phyloP scores from a whole-genome alignment of 352 stramenopile genomes.

The Globisporangium uncinulatum region DNA sequence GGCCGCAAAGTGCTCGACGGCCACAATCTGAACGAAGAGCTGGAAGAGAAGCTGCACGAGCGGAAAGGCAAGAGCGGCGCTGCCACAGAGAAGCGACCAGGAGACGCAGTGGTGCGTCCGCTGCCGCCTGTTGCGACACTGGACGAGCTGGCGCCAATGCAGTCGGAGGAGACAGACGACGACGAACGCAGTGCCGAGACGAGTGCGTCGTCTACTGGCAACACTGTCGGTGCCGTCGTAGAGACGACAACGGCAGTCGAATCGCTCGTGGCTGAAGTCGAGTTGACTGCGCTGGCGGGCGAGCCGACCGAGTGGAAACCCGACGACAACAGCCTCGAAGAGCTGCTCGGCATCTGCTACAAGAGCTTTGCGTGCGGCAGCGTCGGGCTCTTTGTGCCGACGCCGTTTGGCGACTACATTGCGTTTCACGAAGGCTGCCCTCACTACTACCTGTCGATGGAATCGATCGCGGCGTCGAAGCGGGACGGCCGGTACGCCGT shows the following conservation, averaged over 20 bases:
- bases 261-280: conserved; percentile 16
- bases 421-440: conserved; percentile 82
- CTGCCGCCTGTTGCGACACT: conserved; percentile 3
- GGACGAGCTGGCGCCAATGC: conserved; percentile 2
- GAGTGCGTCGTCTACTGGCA: too few relatives aligned
- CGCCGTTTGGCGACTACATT: conserved; percentile 79
- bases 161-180: too few relatives aligned
- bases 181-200: too few relatives aligned
- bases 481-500: conserved; percentile 30
- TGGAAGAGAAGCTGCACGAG: conserved; percentile 30
- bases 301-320: conserved; percentile 43
- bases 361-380: conserved; percentile 70
- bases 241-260: background rate
- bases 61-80: conserved; percentile 10
- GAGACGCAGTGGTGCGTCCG: conserved; percentile 13
- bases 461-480: conserved; percentile 74
- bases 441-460: conserved; percentile 75
- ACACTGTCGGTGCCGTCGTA: too few relatives aligned
- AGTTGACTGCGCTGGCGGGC: conserved; percentile 28
- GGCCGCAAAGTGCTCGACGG: conserved; percentile 62
- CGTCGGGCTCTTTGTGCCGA: conserved; percentile 73
- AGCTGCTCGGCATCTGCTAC: conserved; percentile 79
- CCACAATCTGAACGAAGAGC: conserved; percentile 35
- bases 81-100: background rate
- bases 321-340: conserved; percentile 61